Base-by-base conservation (phyloP, 2,329 filamentous ascomycete species). In the Aspergillus ustus region DNA sequence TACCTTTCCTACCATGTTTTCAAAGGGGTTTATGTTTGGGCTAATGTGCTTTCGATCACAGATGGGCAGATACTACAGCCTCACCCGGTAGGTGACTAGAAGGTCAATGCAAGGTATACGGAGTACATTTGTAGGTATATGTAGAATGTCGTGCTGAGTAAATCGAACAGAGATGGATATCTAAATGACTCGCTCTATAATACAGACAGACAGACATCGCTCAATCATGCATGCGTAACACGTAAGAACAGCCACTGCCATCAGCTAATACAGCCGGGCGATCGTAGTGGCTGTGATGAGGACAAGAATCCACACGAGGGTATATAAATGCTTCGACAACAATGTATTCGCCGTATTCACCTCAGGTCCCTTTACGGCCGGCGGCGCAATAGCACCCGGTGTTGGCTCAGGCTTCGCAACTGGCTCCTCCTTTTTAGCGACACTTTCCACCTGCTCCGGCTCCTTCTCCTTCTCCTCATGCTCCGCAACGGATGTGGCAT, bases 61-160 rank as follows among this genome's bases (percentile, higher is more conserved):
- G 75, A 73, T 60, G 75, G 75, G 4, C 75, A 77, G 63, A 65
- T 74, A 44, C 31, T 77, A 58, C 74, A 75, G 48, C 73, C 70
- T 29, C 76, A 75, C 64, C 71, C 73, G 1, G 56, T 77, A 28
- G 74, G 74, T 2, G 74, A 77, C 61, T 77, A 49, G 52, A 22
- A 22, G n/a, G 25, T 20, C 11, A 17, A 15, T 25, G 20, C 20
- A 28, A 25, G 9, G 5, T 40, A 2, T 2, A 4, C 15, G 9
- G 8, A 13, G 4, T 4, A 37, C 3, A 13, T 40, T 4, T 40
- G 34, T 40, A 13, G 15, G 34, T 34, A 3, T 8, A 34, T 8
- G 7, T 34, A 13, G 3, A 9, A 34, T 34, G 31, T 4, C 6
- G 31, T 34, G 8, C 9, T 34, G 13, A 31, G 29, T 9, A 34